Evolutionary conservation across 345 rosid species (phyloP).

Genomic region (Gossypium anomalum): DNA sequence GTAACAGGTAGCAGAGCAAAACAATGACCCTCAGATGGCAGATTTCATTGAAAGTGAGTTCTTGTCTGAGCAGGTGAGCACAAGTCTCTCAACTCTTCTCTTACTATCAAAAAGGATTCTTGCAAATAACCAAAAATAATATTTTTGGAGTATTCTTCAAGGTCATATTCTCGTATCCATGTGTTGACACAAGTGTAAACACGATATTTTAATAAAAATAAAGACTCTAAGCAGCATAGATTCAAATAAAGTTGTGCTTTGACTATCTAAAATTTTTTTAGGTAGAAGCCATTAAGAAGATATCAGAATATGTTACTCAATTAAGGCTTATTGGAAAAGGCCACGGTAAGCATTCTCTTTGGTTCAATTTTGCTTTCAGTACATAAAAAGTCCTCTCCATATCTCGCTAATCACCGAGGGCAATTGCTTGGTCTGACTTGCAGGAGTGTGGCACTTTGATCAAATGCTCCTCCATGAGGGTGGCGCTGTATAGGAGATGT

Average conservation of each 20-base stretch:
- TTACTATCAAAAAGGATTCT: neutral
- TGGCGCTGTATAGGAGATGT: conserved; percentile 5
- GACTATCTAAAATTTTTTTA: neutral
- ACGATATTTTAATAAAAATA: too few species aligned
- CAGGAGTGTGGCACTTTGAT: conserved; percentile 76
- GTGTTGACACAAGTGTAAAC: too few species aligned
- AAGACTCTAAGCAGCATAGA: too few species aligned
- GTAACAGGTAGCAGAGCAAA: conserved; percentile 60
- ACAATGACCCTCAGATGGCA: conserved; percentile 59
- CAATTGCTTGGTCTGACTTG: conserved; percentile 4
- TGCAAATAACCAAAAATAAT: neutral
- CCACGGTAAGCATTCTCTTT: conserved; percentile 49
- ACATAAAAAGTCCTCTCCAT: neutral
- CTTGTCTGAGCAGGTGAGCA: conserved; percentile 61
- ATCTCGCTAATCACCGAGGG: neutral
- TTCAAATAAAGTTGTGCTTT: neutral
- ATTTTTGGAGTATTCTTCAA: neutral
- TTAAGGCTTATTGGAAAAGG: conserved; percentile 89
- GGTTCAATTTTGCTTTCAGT: neutral
- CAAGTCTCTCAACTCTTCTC: too few species aligned
- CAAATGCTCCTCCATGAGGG: conserved; percentile 47
- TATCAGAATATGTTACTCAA: conserved; percentile 75
- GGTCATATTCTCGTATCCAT: too few species aligned
- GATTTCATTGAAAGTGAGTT: conserved; percentile 71
- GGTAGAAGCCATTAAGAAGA: conserved; percentile 73